Conservation (phyloP, 257 asterid species). For the Primulina tabacum region DNA sequence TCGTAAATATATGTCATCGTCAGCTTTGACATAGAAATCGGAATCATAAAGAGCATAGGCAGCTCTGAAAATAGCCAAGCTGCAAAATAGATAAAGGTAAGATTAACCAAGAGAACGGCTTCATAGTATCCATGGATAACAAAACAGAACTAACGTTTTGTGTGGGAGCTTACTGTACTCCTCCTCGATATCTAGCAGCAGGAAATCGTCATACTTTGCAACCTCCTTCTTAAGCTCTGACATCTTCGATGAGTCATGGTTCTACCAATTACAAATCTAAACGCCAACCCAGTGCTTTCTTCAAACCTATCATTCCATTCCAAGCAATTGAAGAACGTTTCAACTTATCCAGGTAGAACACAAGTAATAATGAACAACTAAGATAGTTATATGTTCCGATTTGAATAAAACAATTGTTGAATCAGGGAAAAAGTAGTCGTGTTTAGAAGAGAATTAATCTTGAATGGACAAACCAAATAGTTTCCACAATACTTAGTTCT, state of each 20-base stretch:
- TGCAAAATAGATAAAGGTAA: slow-evolving; percentile 39
- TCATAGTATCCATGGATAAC: slow-evolving; percentile 20
- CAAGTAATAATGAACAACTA: neutral
- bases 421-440: neutral
- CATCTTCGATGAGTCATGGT: slow-evolving; percentile 80
- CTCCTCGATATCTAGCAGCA: slow-evolving; percentile 89
- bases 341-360: neutral
- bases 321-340: slow-evolving; percentile 30
- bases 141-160: slow-evolving; percentile 83
- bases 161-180: slow-evolving; percentile 98
- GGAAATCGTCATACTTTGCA: slow-evolving; percentile 80
- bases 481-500: no score
- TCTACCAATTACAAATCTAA: slow-evolving; percentile 85
- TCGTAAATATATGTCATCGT: slow-evolving; percentile 92
- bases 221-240: slow-evolving; percentile 76
- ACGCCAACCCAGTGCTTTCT: slow-evolving; percentile 95
- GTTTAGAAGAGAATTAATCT: no score
- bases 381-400: neutral
- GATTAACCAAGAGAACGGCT: slow-evolving; percentile 21
- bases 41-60: slow-evolving; percentile 89
- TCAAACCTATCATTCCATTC: slow-evolving; percentile 71
- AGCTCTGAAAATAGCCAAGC: slow-evolving; percentile 94
- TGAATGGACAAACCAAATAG: no score
- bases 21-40: slow-evolving; percentile 96
- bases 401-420: neutral